These are phyloP conservation scores for Lactifluus rugatus DNA, from an alignment of 768 basidiomycete genomes.

Conservation along the genomic window DNA sequence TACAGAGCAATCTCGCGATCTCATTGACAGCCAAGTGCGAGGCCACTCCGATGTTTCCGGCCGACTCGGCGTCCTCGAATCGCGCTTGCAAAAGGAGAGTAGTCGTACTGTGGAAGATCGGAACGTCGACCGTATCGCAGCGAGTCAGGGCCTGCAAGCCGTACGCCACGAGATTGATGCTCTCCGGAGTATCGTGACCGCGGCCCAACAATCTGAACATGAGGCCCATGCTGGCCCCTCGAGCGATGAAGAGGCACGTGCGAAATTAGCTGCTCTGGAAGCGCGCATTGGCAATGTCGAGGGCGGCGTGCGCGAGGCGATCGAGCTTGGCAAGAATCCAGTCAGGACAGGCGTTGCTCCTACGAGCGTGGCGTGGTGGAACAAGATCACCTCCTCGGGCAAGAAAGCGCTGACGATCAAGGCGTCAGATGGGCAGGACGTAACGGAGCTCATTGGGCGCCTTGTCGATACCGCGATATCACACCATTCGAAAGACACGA, in stretches of 20 bases:
- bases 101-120: constrained; percentile 44
- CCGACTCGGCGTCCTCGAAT: constrained; percentile 49
- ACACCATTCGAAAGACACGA: constrained; percentile 61
- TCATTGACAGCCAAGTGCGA: constrained; percentile 44
- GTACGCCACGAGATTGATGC: constrained; percentile 18
- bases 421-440: constrained; percentile 64
- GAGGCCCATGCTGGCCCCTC: constrained; percentile 15
- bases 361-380: constrained; percentile 54
- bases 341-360: constrained; percentile 29
- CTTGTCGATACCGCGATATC: constrained; percentile 72
- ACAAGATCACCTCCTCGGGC: constrained; percentile 40
- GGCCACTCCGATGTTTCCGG: constrained; percentile 43
- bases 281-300: constrained; percentile 53
- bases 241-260: constrained; percentile 48
- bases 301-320: constrained; percentile 56
- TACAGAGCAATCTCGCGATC: constrained; percentile 38
- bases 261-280: constrained; percentile 47
- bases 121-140: constrained; percentile 30
- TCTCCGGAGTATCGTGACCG: constrained; percentile 8
- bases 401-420: constrained; percentile 47
- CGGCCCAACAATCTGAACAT: constrained; percentile 28
- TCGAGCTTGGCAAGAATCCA: constrained; percentile 52
- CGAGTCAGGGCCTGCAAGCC: constrained; percentile 25
- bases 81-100: constrained; percentile 39
- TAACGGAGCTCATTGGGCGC: constrained; percentile 57